Conservation (phyloP, 306 rosid genomes). For the Cicer judaicum region DNA sequence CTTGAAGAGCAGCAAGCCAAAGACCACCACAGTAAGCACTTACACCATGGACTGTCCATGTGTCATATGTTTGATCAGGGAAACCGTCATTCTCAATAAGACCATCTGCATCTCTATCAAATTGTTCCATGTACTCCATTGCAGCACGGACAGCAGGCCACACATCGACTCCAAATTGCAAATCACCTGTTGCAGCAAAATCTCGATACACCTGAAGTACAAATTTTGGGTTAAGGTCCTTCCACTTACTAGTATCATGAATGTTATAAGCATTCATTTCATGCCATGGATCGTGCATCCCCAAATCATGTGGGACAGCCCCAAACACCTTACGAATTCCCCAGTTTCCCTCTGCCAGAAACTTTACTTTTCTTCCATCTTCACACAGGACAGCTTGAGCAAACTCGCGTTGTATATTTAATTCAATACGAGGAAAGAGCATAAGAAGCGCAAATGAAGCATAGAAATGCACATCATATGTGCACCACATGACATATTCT, state of each 20-base stretch:
- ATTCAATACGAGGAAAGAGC: slow-evolving; percentile 91
- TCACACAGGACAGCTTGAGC: slow-evolving; percentile 94
- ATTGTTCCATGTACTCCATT: slow-evolving; percentile 92
- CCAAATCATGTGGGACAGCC: slow-evolving; percentile 96
- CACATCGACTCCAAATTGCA: slow-evolving; percentile 95
- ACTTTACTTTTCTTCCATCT: slow-evolving; percentile 93
- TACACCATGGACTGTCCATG: slow-evolving; percentile 98
- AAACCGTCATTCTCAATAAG: slow-evolving; percentile 94
- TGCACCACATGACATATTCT: slow-evolving; percentile 98
- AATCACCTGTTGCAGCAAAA: slow-evolving; percentile 87
- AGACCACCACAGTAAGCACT: slow-evolving; percentile 96
- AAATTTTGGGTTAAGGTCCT: slow-evolving; percentile 94
- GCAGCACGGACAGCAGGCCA: slow-evolving; percentile 99
- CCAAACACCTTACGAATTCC: slow-evolving; percentile 98
- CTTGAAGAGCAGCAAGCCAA: slow-evolving; percentile 98
- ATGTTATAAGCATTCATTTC: slow-evolving; percentile 98
- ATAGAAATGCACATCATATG: slow-evolving; percentile 97
- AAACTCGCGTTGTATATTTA: slow-evolving; percentile 91
- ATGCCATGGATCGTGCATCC: slow-evolving; percentile 96
- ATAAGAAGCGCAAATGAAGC: slow-evolving; percentile 99
- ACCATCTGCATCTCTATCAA: slow-evolving; percentile 88
- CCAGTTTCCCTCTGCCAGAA: slow-evolving; percentile 88
- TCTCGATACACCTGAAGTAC: slow-evolving; percentile 95
- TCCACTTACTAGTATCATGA: slow-evolving; percentile 97
- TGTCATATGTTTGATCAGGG: slow-evolving; percentile 97